phyloP scores from a whole-genome alignment of 768 basidiomycete species.

The Pleurotus eryngii region DNA sequence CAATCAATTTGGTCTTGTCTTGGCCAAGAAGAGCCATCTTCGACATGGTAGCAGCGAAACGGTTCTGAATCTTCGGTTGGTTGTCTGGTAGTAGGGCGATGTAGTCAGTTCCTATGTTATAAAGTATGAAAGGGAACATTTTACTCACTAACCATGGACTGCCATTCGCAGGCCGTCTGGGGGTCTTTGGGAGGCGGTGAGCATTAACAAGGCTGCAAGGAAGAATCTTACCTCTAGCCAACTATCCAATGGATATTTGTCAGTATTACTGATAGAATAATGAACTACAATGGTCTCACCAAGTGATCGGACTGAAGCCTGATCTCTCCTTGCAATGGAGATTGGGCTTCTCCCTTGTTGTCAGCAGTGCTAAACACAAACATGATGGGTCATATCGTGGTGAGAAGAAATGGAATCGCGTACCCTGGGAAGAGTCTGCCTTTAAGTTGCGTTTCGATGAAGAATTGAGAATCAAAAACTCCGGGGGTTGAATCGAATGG shows the following conservation, averaged over 20 bases:
- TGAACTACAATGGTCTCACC: conserved; percentile 14
- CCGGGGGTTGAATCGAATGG: conserved; percentile 46
- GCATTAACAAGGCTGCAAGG: neutral
- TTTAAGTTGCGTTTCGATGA: conserved; percentile 42
- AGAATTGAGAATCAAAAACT: conserved; percentile 43
- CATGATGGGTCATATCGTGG: conserved; percentile 7
- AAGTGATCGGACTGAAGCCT: conserved; percentile 42
- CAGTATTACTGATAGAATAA: neutral
- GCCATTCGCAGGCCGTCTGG: conserved; percentile 47
- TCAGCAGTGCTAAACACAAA: conserved; percentile 26
- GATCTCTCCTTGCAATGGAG: conserved; percentile 37
- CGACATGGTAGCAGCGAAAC: conserved; percentile 39
- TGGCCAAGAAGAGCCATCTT: conserved; percentile 43
- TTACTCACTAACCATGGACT: conserved; percentile 34
- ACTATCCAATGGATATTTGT: conserved; percentile 10
- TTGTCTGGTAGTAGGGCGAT: conserved; percentile 17
- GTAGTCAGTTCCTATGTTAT: neutral
- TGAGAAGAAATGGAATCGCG: conserved; percentile 9
- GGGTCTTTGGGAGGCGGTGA: conserved; percentile 24
- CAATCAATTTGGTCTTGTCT: conserved; percentile 29
- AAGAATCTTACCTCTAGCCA: conserved; percentile 22
- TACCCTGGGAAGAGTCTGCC: conserved; percentile 40
- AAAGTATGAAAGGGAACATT: neutral
- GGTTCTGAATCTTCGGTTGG: conserved; percentile 28
- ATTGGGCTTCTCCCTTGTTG: conserved; percentile 36